phyloP scores from a whole-genome alignment of 2,329 filamentous ascomycete genomes.

The Penicillium corylophilum region DNA sequence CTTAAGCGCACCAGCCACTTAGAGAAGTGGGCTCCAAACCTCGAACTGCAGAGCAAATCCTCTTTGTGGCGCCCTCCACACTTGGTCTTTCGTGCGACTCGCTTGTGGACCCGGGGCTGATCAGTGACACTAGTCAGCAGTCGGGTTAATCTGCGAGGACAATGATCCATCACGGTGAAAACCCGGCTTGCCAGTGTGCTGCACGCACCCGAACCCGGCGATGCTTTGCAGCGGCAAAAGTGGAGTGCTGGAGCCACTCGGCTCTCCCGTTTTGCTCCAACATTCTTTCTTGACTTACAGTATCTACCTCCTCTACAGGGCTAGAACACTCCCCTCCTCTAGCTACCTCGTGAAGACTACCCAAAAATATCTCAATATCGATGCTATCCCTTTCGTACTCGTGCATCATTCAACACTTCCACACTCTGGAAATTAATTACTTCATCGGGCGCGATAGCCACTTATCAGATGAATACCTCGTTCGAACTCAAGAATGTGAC shows the following conservation, averaged over 20 bases:
- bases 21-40: constrained; percentile 5
- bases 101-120: neutral
- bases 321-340: neutral
- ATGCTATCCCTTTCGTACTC: too few species aligned
- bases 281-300: neutral
- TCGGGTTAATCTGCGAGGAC: too few species aligned
- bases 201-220: constrained; percentile 13
- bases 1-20: constrained; percentile 21
- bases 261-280: neutral
- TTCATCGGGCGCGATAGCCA: neutral
- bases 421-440: too few species aligned
- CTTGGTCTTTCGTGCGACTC: neutral
- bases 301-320: neutral
- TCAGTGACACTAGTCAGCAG: too few species aligned
- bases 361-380: too few species aligned
- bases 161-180: neutral
- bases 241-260: neutral
- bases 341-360: too few species aligned
- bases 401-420: too few species aligned
- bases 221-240: constrained; percentile 13
- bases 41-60: constrained; percentile 2
- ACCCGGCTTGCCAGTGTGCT: neutral
- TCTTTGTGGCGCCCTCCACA: constrained; percentile 1
- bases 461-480: neutral
- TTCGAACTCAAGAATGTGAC: neutral